phyloP scores from a whole-genome alignment of 257 asterid species.

The Penstemon barbatus region DNA sequence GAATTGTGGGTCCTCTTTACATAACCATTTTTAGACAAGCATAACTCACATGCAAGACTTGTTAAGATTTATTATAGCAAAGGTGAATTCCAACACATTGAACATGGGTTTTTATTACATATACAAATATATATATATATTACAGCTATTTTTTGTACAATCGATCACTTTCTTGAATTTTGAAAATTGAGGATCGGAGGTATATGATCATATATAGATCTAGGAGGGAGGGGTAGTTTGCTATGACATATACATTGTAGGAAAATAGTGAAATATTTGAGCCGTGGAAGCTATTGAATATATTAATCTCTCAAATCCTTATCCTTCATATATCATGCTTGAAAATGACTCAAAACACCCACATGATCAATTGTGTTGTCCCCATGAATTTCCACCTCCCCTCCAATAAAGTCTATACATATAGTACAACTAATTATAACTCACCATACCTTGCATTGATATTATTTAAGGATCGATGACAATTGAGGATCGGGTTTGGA shows the following conservation, averaged over 20 bases:
- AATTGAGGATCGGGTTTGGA: too few species aligned
- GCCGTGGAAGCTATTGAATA: constrained; percentile 29
- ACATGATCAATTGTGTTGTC: constrained; percentile 30
- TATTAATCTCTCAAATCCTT: not conserved
- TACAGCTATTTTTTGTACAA: constrained; percentile 2
- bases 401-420: constrained; percentile 4
- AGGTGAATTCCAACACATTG: constrained; percentile 32
- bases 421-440: constrained; percentile 16
- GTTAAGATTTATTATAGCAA: constrained; percentile 12
- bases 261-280: constrained; percentile 13
- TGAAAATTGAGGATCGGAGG: constrained; percentile 1
- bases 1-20: constrained; percentile 12
- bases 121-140: too few species aligned
- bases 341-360: constrained; percentile 54
- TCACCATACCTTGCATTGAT: constrained; percentile 28
- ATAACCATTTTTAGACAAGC: constrained; percentile 31
- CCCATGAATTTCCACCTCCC: constrained; percentile 19
- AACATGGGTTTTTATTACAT: constrained; percentile 23
- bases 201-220: not conserved
- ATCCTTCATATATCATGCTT: constrained; percentile 14
- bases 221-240: constrained; percentile 3
- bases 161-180: constrained; percentile 14
- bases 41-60: constrained; percentile 34
- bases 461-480: not conserved
- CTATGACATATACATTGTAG: not conserved